A percentile compares a stretch with the other conserved stretches of the same genome.
Evolutionary conservation across 2,329 filamentous ascomycete species (phyloP).

Genomic region (Fusarium euwallaceae): DNA sequence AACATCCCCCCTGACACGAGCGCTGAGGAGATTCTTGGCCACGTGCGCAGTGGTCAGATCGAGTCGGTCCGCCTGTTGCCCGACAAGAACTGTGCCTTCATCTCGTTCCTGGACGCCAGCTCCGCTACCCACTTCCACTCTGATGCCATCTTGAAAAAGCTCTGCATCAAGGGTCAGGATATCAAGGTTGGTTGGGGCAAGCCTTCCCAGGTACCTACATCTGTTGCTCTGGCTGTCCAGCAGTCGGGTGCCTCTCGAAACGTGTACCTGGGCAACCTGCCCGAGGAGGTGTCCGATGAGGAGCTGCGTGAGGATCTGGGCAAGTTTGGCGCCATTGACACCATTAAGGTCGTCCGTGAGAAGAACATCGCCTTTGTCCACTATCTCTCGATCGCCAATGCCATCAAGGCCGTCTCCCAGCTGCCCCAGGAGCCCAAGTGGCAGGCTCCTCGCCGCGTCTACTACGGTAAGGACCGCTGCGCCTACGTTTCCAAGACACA

Average conservation of each 20-base stretch:
- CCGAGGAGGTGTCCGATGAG: slow-evolving; percentile 90
- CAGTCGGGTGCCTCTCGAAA: slow-evolving; percentile 97
- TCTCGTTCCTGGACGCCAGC: slow-evolving; percentile 97
- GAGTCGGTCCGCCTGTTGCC: slow-evolving; percentile 97
- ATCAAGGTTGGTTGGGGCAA: slow-evolving; percentile 99
- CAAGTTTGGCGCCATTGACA: slow-evolving; percentile 97
- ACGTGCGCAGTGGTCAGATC: slow-evolving; percentile 97
- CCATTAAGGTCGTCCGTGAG: slow-evolving; percentile 96
- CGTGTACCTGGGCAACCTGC: slow-evolving; percentile 93
- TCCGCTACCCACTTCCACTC: slow-evolving; percentile 99
- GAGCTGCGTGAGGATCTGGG: slow-evolving; percentile 94
- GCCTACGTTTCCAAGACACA: slow-evolving; percentile 99
- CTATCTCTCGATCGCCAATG: slow-evolving; percentile 96
- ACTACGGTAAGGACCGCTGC: slow-evolving; percentile 98
- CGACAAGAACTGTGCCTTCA: slow-evolving; percentile 99
- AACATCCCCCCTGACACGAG: slow-evolving; percentile 99
- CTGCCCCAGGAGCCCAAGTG: slow-evolving; percentile 97
- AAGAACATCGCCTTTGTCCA: slow-evolving; percentile 99
- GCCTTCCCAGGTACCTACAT: slow-evolving; percentile 96
- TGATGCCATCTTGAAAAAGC: slow-evolving; percentile 99
- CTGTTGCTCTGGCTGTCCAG: slow-evolving; percentile 96
- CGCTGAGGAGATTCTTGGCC: slow-evolving; percentile 95
- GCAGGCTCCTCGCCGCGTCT: slow-evolving; percentile 94
- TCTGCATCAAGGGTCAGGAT: slow-evolving; percentile 97
- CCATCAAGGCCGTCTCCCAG: slow-evolving; percentile 97